phyloP scores from a whole-genome alignment of 495 filamentous ascomycete species.

The Neurospora sp. region DNA sequence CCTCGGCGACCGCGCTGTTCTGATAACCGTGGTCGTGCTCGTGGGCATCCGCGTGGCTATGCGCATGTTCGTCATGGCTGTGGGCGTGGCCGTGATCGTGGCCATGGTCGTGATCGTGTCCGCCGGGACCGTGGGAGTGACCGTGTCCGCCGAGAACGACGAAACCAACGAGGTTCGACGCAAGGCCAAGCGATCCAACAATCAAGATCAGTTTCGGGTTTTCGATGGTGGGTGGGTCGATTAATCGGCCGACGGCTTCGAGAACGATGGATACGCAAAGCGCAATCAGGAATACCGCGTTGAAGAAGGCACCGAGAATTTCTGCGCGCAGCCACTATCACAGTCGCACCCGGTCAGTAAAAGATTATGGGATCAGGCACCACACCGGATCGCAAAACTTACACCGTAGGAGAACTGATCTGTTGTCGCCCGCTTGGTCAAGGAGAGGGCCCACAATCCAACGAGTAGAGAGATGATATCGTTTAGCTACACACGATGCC shows the following conservation, averaged over 20 bases:
- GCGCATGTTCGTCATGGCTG: conserved; percentile 42
- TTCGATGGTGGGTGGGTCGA: conserved; percentile 76
- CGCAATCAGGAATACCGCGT: conserved; percentile 93
- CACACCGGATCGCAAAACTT: conserved; percentile 23
- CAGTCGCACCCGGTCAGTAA: neutral
- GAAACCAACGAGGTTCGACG: conserved; percentile 82
- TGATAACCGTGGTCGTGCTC: conserved; percentile 27
- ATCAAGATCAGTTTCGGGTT: conserved; percentile 77
- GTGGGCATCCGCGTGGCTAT: conserved; percentile 53
- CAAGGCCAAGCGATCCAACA: conserved; percentile 77
- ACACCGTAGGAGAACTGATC: conserved; percentile 92
- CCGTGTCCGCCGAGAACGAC: conserved; percentile 88
- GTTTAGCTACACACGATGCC: conserved; percentile 53
- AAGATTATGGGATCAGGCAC: neutral
- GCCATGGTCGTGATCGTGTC: conserved; percentile 34
- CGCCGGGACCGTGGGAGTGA: conserved; percentile 62
- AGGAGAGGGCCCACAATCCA: conserved; percentile 89
- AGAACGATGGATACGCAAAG: conserved; percentile 92
- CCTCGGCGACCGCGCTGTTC: conserved; percentile 17
- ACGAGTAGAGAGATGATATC: conserved; percentile 91
- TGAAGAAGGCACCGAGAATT: conserved; percentile 88
- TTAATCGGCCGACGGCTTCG: conserved; percentile 79
- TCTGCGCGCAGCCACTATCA: conserved; percentile 84
- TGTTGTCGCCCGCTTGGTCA: conserved; percentile 68
- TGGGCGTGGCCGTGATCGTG: conserved; percentile 64